Evolutionary conservation across 2,329 filamentous ascomycete genomes (phyloP).

Genomic region (Pseudovirgaria hyperparasitica): DNA sequence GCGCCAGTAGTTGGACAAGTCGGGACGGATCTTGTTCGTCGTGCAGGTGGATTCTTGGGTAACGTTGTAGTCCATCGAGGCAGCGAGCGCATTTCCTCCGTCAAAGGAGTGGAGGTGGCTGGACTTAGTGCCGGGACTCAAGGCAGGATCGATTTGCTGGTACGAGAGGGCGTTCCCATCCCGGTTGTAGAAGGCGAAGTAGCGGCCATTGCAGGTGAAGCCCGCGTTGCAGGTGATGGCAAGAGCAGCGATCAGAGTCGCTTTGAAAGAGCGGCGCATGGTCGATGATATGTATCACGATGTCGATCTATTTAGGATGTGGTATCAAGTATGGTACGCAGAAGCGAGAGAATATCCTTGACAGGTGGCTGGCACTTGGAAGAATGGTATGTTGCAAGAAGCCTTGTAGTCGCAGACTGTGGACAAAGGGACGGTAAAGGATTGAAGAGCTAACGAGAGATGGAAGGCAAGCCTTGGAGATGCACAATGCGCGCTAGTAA

Average conservation of each 20-base stretch:
- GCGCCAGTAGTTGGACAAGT: constrained; percentile 26
- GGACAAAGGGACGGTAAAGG: too few relatives aligned
- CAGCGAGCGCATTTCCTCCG: constrained; percentile 19
- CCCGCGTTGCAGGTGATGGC: constrained; percentile 16
- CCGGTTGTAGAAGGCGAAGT: constrained; percentile 27
- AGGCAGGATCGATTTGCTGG: constrained; percentile 22
- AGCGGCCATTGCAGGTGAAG: constrained; percentile 23
- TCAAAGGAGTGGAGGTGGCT: constrained; percentile 26
- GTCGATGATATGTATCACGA: too few relatives aligned
- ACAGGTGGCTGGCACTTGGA: too few relatives aligned
- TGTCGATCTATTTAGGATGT: too few relatives aligned
- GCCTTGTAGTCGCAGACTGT: too few relatives aligned
- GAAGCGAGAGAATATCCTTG: too few relatives aligned
- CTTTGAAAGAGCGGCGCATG: too few relatives aligned
- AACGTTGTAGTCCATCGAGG: constrained; percentile 14
- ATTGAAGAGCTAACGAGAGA: too few relatives aligned
- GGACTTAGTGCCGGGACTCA: constrained; percentile 18
- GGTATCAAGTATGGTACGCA: too few relatives aligned
- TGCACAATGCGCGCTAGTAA: too few relatives aligned
- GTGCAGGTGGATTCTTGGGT: constrained; percentile 20
- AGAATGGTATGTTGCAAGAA: too few relatives aligned
- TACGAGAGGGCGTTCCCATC: constrained; percentile 19
- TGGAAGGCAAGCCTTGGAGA: too few relatives aligned
- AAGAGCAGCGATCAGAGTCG: constrained; percentile 17
- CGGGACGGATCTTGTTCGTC: constrained; percentile 23